Evolutionary conservation across 2,329 filamentous ascomycete species (phyloP).

Genomic region (Sporothrix variecibatus): DNA sequence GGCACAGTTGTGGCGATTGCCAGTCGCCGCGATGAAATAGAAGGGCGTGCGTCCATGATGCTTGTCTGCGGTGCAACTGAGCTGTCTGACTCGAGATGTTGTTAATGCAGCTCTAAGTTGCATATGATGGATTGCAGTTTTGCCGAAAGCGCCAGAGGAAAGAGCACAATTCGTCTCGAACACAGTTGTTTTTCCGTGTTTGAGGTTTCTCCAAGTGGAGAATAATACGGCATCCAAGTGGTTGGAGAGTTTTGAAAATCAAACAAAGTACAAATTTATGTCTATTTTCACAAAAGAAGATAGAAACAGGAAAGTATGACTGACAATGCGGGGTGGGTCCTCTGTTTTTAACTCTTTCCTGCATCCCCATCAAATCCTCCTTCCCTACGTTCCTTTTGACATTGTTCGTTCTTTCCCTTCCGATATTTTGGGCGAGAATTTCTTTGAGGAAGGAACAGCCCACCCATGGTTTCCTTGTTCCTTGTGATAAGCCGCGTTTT

Average conservation of each 20-base stretch:
- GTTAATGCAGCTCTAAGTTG: background rate
- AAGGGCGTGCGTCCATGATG: background rate
- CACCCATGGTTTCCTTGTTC: background rate
- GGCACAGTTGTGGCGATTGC: background rate
- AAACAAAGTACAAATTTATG: background rate
- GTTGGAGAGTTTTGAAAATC: background rate
- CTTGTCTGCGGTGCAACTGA: background rate
- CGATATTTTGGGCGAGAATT: background rate
- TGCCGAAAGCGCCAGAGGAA: background rate
- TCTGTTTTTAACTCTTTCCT: background rate
- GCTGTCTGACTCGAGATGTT: background rate
- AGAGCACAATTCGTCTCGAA: background rate
- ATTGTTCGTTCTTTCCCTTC: background rate
- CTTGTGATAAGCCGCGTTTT: conserved; percentile 1
- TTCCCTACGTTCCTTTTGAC: background rate
- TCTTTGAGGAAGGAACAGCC: background rate
- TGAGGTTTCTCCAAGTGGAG: background rate
- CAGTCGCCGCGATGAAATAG: background rate
- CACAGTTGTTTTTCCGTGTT: background rate
- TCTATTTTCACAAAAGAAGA: background rate
- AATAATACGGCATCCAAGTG: background rate
- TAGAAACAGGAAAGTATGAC: background rate
- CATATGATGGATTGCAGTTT: background rate
- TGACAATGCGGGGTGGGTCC: background rate
- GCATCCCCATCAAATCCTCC: background rate